These are phyloP conservation scores for Chalara sp. DNA, from an alignment of 2,329 filamentous ascomycete genomes.

Conservation along the genomic window DNA sequence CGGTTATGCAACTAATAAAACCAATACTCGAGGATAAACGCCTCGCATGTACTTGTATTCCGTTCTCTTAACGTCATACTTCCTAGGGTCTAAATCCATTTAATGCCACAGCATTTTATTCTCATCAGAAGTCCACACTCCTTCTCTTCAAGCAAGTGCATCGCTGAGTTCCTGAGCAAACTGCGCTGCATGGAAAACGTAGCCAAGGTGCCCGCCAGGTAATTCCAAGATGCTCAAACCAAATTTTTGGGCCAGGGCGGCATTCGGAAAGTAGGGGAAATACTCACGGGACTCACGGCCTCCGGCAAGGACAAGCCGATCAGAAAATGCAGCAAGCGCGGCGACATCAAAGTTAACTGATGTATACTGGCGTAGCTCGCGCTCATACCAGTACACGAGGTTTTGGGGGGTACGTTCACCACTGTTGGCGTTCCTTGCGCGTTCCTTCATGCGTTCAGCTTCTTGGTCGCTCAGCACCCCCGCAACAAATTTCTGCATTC, in stretches of 20 bases:
- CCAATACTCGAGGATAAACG: too few species aligned
- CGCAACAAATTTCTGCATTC: conserved; percentile 1
- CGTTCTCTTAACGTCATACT: too few species aligned
- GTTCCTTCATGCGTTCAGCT: neutral
- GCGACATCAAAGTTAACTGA: conserved; percentile 1
- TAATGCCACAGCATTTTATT: too few species aligned
- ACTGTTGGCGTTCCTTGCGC: neutral
- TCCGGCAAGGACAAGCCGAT: conserved; percentile 6
- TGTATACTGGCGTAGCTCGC: conserved; percentile 9
- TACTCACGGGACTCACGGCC: conserved; percentile 3
- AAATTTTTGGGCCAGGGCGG: conserved; percentile 2
- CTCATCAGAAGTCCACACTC: too few species aligned
- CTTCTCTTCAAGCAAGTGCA: too few species aligned
- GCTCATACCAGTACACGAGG: conserved; percentile 9
- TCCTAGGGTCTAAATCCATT: too few species aligned
- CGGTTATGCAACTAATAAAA: too few species aligned
- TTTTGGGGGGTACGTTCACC: conserved; percentile 6
- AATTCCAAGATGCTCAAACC: conserved; percentile 2
- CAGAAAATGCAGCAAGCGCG: neutral
- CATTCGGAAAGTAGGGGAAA: conserved; percentile 1
- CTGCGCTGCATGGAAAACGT: neutral
- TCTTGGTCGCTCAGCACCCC: conserved; percentile 5
- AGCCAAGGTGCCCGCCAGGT: conserved; percentile 27
- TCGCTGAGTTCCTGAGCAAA: too few species aligned
- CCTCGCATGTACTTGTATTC: too few species aligned